Conservation (phyloP, 805 yeast species). For the Candida michaelii region DNA sequence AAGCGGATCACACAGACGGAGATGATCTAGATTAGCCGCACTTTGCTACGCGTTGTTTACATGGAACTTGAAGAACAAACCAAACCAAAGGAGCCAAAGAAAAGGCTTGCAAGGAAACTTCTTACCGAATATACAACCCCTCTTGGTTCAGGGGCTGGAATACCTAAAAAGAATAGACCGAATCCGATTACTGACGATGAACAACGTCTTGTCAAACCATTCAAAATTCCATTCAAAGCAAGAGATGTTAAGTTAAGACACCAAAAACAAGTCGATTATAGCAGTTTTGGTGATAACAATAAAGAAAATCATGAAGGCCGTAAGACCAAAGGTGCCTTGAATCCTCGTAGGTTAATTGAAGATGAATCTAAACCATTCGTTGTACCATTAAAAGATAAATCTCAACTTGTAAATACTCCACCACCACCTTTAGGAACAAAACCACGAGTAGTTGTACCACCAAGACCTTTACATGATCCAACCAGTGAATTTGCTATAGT, state of each 20-base stretch:
- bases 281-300: background rate
- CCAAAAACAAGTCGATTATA: constrained; percentile 30
- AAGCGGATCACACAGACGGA: too few species aligned
- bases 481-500: constrained; percentile 91
- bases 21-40: constrained; percentile 1
- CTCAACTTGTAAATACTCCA: constrained; percentile 36
- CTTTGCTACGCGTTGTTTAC: constrained; percentile 10
- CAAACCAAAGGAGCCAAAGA: constrained; percentile 1
- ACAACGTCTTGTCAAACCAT: constrained; percentile 60
- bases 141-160: constrained; percentile 69
- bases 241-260: constrained; percentile 26
- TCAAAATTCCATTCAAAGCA: constrained; percentile 58
- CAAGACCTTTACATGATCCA: constrained; percentile 94
- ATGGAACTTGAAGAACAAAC: constrained; percentile 1
- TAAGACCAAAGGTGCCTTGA: constrained; percentile 53
- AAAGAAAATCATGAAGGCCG: constrained; percentile 13
- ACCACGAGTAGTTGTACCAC: constrained; percentile 66
- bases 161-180: constrained; percentile 56
- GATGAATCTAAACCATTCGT: constrained; percentile 47
- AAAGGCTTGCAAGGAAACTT: constrained; percentile 26
- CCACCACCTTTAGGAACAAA: constrained; percentile 88
- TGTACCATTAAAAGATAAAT: constrained; percentile 54
- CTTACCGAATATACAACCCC: constrained; percentile 43
- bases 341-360: constrained; percentile 49
- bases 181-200: constrained; percentile 54